Percentiles rank a stretch among this genome's conserved stretches.
These are phyloP conservation scores for Selaginella moellendorffii DNA, from an alignment of 75 land plant genomes.

Conservation along the genomic window DNA sequence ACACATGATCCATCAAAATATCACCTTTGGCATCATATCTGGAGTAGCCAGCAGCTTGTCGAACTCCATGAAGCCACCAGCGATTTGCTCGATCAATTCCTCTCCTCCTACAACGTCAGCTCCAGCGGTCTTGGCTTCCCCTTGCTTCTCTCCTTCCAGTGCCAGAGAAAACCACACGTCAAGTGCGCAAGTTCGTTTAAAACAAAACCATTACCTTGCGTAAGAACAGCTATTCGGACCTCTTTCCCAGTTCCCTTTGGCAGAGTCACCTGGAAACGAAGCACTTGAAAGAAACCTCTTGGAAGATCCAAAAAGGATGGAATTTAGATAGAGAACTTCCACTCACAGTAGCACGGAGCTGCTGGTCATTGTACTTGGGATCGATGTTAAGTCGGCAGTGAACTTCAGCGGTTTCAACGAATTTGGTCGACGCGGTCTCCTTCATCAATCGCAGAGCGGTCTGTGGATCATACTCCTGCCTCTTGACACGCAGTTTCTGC, in stretches of 20 bases:
- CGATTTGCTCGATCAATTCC: slow-evolving; percentile 74
- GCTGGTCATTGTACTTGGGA: slow-evolving; percentile 94
- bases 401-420: slow-evolving; percentile 83
- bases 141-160: slow-evolving; percentile 66
- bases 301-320: slow-evolving; percentile 37
- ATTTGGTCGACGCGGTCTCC: slow-evolving; percentile 52
- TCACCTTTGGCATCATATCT: slow-evolving; percentile 98
- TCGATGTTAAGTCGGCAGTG: slow-evolving; percentile 93
- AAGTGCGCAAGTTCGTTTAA: too few relatives aligned
- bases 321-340: background rate
- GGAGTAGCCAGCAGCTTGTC: slow-evolving; percentile 96
- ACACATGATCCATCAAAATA: background rate
- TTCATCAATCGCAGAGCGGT: slow-evolving; percentile 63
- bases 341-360: slow-evolving; percentile 86
- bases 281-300: background rate
- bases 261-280: slow-evolving; percentile 50
- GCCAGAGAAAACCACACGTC: background rate
- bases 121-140: slow-evolving; percentile 87
- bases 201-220: too few relatives aligned
- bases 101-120: slow-evolving; percentile 95
- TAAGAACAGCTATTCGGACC: slow-evolving; percentile 79
- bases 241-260: slow-evolving; percentile 94
- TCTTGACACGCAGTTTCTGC: slow-evolving; percentile 74
- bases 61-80: slow-evolving; percentile 90
- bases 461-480: slow-evolving; percentile 64